Evolutionary conservation across 1,284 basidiomycete genomes (phyloP), one percentile per base, ranked within the genome.

Genomic region (Leccinum fallax): DNA sequence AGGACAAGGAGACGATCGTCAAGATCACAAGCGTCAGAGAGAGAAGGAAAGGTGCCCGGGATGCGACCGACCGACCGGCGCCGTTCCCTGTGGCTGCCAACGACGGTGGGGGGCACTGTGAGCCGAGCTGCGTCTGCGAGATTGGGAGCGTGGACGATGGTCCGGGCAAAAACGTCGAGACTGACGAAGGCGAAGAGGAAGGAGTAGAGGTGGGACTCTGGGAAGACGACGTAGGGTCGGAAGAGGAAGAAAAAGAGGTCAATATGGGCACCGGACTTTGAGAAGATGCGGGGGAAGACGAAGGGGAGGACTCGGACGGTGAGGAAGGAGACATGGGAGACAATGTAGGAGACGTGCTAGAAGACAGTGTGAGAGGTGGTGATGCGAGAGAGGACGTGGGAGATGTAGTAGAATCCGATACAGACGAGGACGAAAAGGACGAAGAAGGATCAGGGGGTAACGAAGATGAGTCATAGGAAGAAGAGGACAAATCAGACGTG

Each of bases 81-180:
- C 57, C 57, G n/a, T 59, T 66, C 36, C 26, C 49, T 3, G 7
- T 21, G 26, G 13, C 26, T 19, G 21, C 13, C 46, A 24, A 62
- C 43, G 24, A 32, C 2, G 30, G n/a, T 49, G 58, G 60, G 16
- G 68, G 72, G 63, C 74, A 73, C 40, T 73, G 72, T 2, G 73
- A 60, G 32, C 63, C 30, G 13, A 64, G 43, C 21, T 75, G 73
- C 4, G 72, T 63, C 46, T 67, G 59, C 6, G 71, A 59, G 52
- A 38, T 68, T 30, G 55, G 52, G n/a, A 19, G 34, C 2, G 61
- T 52, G 8, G 60, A 1, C 4, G 60, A 61, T 8, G 19, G 26
- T 26, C 26, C 5, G 49, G 26, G 16, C 49, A 7, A 9, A 48
- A 21, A 7, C 46, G 21, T 21, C 11, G 46, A 13, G 11, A 48